Conservation (phyloP, 495 filamentous ascomycete species). For the Neurospora intermedia region DNA sequence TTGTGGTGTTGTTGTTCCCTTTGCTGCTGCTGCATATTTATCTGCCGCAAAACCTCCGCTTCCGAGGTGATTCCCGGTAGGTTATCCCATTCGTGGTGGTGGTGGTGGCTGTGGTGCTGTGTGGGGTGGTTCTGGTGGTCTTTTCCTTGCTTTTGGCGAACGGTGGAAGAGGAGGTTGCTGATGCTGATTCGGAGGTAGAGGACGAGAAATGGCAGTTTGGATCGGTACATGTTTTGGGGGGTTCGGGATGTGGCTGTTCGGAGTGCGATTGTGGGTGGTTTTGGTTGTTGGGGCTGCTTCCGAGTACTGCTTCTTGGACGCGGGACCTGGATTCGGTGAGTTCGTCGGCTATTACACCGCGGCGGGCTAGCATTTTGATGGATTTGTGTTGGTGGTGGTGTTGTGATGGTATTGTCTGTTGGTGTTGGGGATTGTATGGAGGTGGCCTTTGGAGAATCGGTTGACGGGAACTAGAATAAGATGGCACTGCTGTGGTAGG, state of each 20-base stretch:
- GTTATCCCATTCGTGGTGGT: neutral
- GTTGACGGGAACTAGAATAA: neutral
- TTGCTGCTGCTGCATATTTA: neutral
- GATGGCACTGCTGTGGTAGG: neutral
- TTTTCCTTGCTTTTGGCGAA: neutral
- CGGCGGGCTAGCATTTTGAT: neutral
- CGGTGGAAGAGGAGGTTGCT: neutral
- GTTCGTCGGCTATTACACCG: neutral
- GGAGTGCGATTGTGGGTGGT: neutral
- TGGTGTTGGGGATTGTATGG: neutral
- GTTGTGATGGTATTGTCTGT: neutral
- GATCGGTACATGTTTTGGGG: neutral
- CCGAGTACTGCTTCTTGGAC: neutral
- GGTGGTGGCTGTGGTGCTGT: neutral
- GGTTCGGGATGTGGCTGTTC: neutral
- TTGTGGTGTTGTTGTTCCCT: no score
- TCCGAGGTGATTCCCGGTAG: neutral
- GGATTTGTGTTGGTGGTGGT: neutral
- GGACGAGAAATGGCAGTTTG: neutral
- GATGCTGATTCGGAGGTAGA: neutral
- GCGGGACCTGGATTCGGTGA: neutral
- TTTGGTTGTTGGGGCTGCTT: neutral
- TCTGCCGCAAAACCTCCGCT: neutral
- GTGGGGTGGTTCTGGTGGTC: neutral
- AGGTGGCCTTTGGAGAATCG: neutral